Evolutionary conservation across 306 rosid genomes (phyloP).

Genomic region (Macrotyloma uniflorum): DNA sequence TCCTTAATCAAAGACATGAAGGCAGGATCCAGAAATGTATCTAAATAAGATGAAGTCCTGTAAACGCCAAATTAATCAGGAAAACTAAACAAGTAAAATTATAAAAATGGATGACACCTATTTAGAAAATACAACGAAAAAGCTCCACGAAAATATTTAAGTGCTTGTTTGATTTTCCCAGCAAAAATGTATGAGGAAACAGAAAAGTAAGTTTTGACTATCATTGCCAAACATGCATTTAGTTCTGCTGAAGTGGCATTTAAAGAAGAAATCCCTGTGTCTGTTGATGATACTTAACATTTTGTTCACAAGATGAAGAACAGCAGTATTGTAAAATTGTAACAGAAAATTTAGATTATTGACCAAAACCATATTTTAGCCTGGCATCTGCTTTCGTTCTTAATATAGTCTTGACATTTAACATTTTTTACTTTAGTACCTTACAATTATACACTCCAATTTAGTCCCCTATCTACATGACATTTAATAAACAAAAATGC

Average conservation of each 20-base stretch:
- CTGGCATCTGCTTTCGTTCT: not conserved
- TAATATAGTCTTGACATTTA: not conserved
- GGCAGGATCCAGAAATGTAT: slow-evolving; percentile 91
- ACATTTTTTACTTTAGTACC: slow-evolving; percentile 1
- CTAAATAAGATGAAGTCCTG: slow-evolving; percentile 87
- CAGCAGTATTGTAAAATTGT: not conserved
- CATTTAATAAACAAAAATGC: not conserved
- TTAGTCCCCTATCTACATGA: not conserved
- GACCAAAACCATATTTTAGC: slow-evolving; percentile 9
- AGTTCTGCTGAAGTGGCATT: slow-evolving; percentile 14
- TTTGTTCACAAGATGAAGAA: slow-evolving; percentile 20
- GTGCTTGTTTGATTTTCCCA: slow-evolving; percentile 16
- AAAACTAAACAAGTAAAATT: slow-evolving; percentile 4
- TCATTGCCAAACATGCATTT: not conserved
- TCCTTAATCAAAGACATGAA: slow-evolving; percentile 98
- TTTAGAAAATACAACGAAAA: slow-evolving; percentile 16
- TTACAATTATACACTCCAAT: not conserved
- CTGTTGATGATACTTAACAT: not conserved
- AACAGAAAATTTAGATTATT: not conserved
- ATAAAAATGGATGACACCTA: not conserved
- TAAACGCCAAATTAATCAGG: slow-evolving; percentile 31
- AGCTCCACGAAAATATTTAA: slow-evolving; percentile 19
- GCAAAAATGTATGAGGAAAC: not conserved
- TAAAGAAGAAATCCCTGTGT: not conserved
- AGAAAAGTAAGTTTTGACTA: slow-evolving; percentile 2